Evolutionary conservation across 164 flowering plant species (phyloP), one percentile per base, ranked within the genome.

Genomic region (Brasenia schreberi): DNA sequence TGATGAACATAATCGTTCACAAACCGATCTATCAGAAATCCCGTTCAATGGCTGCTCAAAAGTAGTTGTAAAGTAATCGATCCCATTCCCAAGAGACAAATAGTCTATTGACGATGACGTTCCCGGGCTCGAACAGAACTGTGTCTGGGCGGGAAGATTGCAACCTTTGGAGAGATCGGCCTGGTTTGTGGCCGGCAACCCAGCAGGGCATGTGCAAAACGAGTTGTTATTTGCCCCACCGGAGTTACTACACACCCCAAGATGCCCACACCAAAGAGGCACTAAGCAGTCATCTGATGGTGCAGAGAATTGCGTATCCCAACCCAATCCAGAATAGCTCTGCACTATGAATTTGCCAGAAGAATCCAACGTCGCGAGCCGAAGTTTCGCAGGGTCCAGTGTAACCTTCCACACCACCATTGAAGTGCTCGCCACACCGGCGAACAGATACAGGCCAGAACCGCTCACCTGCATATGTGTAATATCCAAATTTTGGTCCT

Each of bases 371-470:
- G 72, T 81, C 64, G 84, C 92, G 14, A 81, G 67, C 65, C 84
- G 77, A 64, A 88, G 84, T 63, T 76, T 77, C 6, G 84, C 66
- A 12, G 67, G 65, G 2, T 79, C 59, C 66, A 92, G 66, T 42
- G 4, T 59, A 58, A 87, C 73, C 76, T 73, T 77, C 70, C 84
- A 64, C 0, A 56, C 78, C 62, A 60, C 62, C 6, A 17, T 19
- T 60, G 16, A n/a, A 60, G 6, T 17, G 16, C 83, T 73, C 19
- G 83, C 84, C 64, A 74, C 74, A 3, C 18, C 73, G 59, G 78
- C 77, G 12, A 80, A 73, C 53, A 92, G 78, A 75, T 69, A 82
- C 2, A 92, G 74, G 39, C 96, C 98, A 0, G 86, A 79, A 9
- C 56, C 19, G 68, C 88, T 84, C 14, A 89, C 19, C 4, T 64